A percentile compares a stretch with the other conserved stretches of the same genome.
Conservation (phyloP, 177 flowering plant species). For the Vitis hybrid region DNA sequence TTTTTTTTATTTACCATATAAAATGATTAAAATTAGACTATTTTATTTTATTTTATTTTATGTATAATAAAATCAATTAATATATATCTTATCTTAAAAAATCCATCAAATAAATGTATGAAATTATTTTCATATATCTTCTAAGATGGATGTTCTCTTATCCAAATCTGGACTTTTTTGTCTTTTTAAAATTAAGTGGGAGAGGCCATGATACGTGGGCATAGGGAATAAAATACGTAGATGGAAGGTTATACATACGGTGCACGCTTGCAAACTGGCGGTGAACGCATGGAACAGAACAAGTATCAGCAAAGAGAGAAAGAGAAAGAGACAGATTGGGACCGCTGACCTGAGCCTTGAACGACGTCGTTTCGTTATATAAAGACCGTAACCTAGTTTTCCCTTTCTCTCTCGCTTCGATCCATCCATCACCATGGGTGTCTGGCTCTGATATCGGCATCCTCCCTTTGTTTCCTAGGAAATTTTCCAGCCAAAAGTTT, state of each 20-base stretch:
- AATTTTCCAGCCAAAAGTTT: not conserved
- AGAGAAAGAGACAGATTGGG: not conserved
- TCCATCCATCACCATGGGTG: not conserved
- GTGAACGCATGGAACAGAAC: not conserved
- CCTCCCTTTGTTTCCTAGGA: conserved; percentile 8
- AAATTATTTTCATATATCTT: too few species aligned
- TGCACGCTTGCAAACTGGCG: not conserved
- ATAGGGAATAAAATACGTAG: not conserved
- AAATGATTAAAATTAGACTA: too few species aligned
- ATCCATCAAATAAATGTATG: too few species aligned
- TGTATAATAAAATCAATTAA: too few species aligned
- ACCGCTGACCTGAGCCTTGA: not conserved
- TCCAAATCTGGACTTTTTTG: too few species aligned
- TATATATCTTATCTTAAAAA: too few species aligned
- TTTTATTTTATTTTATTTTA: too few species aligned
- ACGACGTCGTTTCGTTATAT: not conserved
- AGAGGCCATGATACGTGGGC: too few species aligned
- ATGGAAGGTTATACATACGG: not conserved
- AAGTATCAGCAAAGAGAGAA: not conserved
- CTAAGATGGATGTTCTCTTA: too few species aligned
- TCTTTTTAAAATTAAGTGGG: too few species aligned
- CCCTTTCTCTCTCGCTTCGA: conserved; percentile 9
- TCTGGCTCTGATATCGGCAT: not conserved
- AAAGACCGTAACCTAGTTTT: not conserved
- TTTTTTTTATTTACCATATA: too few species aligned